Percentiles rank a stretch among this genome's conserved stretches.
Evolutionary conservation across 257 asterid species (phyloP).

Genomic region (Capsicum rhomboideum): DNA sequence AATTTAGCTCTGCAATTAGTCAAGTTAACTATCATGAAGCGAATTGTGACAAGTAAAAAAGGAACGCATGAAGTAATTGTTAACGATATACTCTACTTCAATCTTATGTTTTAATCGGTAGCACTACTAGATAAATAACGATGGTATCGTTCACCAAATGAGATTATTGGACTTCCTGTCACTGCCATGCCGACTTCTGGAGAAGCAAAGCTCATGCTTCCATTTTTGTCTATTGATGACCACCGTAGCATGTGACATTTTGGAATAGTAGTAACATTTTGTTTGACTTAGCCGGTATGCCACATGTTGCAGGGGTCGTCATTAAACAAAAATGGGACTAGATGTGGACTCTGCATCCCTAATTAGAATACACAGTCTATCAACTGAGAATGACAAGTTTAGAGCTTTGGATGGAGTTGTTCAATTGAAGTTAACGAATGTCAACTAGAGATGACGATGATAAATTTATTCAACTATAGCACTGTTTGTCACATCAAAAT

Average conservation of each 20-base stretch:
- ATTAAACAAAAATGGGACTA: neutral
- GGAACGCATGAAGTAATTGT: too few species aligned
- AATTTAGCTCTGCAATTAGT: too few species aligned
- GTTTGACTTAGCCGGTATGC: neutral
- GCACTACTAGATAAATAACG: neutral
- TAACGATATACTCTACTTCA: too few species aligned
- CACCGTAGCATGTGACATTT: neutral
- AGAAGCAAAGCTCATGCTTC: neutral
- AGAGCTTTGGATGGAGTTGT: too few species aligned
- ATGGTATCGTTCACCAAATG: neutral
- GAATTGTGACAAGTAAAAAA: too few species aligned
- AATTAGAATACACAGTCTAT: neutral
- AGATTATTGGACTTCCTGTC: neutral
- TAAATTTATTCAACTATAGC: neutral
- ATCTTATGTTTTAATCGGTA: too few species aligned
- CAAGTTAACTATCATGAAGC: too few species aligned
- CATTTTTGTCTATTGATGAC: neutral
- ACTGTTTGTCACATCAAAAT: too few species aligned
- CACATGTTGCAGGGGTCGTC: neutral
- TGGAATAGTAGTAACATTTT: neutral
- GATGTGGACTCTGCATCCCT: neutral
- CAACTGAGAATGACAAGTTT: neutral
- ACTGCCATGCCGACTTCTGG: neutral
- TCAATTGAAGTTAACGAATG: neutral
- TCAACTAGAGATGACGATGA: neutral